A percentile compares a stretch with the other conserved stretches of the same genome.
Evolutionary conservation across 129 eudicot genomes (phyloP).

Genomic region (Chrysanthemum lavandulifolium): DNA sequence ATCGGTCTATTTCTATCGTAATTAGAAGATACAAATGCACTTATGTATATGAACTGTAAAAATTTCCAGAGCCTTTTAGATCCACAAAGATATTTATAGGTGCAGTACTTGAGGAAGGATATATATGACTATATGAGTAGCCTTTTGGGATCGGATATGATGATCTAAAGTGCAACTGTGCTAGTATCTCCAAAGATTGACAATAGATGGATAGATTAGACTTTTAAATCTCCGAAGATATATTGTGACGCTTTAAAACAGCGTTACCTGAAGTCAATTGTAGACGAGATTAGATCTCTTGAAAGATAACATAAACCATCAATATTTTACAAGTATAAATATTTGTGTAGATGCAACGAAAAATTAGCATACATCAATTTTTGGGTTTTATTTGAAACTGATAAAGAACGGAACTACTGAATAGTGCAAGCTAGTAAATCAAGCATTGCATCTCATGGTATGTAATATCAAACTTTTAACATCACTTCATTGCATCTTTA

Average conservation of each 20-base stretch:
- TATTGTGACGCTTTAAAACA: neutral
- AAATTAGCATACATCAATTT: neutral
- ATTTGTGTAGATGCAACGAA: constrained; percentile 1
- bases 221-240: constrained; percentile 1
- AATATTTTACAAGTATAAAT: neutral
- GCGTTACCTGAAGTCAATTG: constrained; percentile 14
- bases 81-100: no score
- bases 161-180: neutral
- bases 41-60: no score
- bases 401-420: neutral
- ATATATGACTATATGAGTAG: no score
- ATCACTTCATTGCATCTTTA: neutral
- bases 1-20: no score
- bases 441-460: constrained; percentile 28
- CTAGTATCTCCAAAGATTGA: neutral
- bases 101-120: no score
- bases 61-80: no score
- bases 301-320: constrained; percentile 2
- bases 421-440: constrained; percentile 12
- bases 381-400: neutral
- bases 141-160: neutral
- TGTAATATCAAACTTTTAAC: constrained; percentile 3
- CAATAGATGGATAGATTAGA: constrained; percentile 15
- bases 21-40: no score
- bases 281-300: neutral